Evolutionary conservation across 2,329 filamentous ascomycete species (phyloP).

Genomic region (Exophiala alcalophila): DNA sequence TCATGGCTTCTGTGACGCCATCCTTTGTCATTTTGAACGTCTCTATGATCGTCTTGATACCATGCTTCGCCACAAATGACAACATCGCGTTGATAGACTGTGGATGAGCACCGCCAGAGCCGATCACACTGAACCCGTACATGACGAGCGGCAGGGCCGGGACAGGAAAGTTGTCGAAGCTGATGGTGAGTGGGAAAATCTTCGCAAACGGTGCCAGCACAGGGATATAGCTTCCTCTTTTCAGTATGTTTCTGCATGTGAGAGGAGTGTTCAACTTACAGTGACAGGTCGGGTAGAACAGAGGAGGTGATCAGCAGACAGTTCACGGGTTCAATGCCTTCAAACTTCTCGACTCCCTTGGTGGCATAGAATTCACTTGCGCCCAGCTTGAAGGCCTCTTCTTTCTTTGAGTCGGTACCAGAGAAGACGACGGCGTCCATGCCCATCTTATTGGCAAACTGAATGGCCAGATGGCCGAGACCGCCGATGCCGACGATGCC

Average conservation of each 20-base stretch:
- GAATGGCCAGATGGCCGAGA: slow-evolving; percentile 72
- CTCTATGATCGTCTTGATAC: slow-evolving; percentile 64
- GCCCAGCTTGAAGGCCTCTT: slow-evolving; percentile 62
- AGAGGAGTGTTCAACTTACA: slow-evolving; percentile 30
- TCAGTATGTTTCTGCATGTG: too few relatives aligned
- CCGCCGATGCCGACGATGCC: slow-evolving; percentile 74
- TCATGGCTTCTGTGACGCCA: slow-evolving; percentile 47
- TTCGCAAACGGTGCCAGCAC: slow-evolving; percentile 35
- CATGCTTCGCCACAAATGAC: slow-evolving; percentile 60
- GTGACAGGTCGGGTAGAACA: slow-evolving; percentile 39
- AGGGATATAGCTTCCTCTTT: slow-evolving; percentile 31
- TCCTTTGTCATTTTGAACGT: slow-evolving; percentile 58
- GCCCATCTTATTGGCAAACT: slow-evolving; percentile 73
- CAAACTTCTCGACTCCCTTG: slow-evolving; percentile 41
- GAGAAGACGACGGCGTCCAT: slow-evolving; percentile 59
- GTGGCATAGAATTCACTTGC: slow-evolving; percentile 63
- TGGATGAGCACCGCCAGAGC: slow-evolving; percentile 33
- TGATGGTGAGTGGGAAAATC: slow-evolving; percentile 38
- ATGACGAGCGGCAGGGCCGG: slow-evolving; percentile 15
- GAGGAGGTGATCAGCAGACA: slow-evolving; percentile 41
- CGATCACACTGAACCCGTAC: slow-evolving; percentile 16
- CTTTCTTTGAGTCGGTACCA: slow-evolving; percentile 61
- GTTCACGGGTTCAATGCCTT: slow-evolving; percentile 18
- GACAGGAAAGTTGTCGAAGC: slow-evolving; percentile 20
- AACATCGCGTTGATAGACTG: slow-evolving; percentile 64